phyloP scores from a whole-genome alignment of 2,329 filamentous ascomycete genomes.

The Emericellopsis cladophorae region DNA sequence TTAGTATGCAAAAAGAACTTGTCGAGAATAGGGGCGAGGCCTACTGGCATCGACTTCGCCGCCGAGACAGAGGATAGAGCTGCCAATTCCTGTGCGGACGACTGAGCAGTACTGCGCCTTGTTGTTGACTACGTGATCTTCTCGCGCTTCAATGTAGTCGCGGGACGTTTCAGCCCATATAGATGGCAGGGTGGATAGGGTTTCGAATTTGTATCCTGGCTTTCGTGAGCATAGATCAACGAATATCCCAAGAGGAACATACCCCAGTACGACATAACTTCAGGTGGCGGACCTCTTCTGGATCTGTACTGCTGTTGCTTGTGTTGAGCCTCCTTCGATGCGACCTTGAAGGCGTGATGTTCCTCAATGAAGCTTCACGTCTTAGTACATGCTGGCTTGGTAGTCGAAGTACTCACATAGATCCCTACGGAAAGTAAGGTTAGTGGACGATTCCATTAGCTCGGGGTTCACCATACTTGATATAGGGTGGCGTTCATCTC shows the following conservation, averaged over 20 bases:
- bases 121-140: conserved; percentile 66
- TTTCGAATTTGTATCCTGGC: conserved; percentile 92
- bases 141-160: conserved; percentile 67
- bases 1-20: not conserved
- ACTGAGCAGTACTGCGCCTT: conserved; percentile 93
- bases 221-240: not conserved
- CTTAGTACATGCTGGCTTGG: not conserved
- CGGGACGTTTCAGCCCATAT: conserved; percentile 63
- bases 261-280: conserved; percentile 93
- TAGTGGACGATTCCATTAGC: conserved; percentile 3
- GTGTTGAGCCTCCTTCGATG: conserved; percentile 43
- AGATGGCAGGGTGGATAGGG: conserved; percentile 60
- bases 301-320: conserved; percentile 9
- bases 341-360: conserved; percentile 61
- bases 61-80: conserved; percentile 62
- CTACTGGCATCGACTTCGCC: conserved; percentile 86
- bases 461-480: conserved; percentile 47
- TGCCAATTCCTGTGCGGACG: conserved; percentile 76
- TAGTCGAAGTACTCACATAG: conserved; percentile 30
- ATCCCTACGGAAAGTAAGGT: conserved; percentile 25
- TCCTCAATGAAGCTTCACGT: conserved; percentile 75
- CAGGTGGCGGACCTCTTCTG: conserved; percentile 40
- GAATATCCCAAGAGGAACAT: conserved; percentile 6
- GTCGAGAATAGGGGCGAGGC: conserved; percentile 10
- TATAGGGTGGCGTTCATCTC: conserved; percentile 93